Evolutionary conservation across 345 rosid species (phyloP).

Genomic region (Stellera chamaejasme): DNA sequence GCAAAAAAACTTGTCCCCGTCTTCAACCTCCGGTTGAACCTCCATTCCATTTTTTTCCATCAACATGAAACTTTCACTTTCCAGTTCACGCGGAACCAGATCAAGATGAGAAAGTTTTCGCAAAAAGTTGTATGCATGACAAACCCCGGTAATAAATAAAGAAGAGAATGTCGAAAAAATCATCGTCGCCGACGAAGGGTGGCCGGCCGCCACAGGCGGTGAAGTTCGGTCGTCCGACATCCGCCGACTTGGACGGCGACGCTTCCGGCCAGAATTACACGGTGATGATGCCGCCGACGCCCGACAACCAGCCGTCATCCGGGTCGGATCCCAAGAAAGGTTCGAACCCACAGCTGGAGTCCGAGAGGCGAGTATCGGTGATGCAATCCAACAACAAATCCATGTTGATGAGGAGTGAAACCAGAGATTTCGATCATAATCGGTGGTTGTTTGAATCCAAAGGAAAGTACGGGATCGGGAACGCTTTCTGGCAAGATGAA

Average conservation of each 20-base stretch:
- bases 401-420: slow-evolving; percentile 80
- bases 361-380: slow-evolving; percentile 67
- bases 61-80: slow-evolving; percentile 6
- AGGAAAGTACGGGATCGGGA: slow-evolving; percentile 69
- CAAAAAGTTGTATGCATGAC: too few relatives aligned
- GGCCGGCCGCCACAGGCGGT: slow-evolving; percentile 55
- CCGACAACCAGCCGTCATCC: slow-evolving; percentile 71
- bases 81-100: neutral
- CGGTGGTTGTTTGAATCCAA: slow-evolving; percentile 87
- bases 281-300: slow-evolving; percentile 90
- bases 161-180: slow-evolving; percentile 15
- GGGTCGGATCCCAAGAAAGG: slow-evolving; percentile 27
- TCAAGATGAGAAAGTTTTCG: neutral
- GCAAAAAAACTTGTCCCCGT: slow-evolving; percentile 1
- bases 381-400: slow-evolving; percentile 67
- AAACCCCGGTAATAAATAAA: too few relatives aligned
- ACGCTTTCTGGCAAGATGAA: slow-evolving; percentile 72
- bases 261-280: slow-evolving; percentile 70
- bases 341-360: slow-evolving; percentile 23
- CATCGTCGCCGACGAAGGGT: slow-evolving; percentile 31
- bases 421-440: slow-evolving; percentile 89
- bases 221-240: slow-evolving; percentile 55
- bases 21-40: slow-evolving; percentile 13
- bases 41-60: slow-evolving; percentile 4
- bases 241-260: slow-evolving; percentile 75